Percentiles rank a stretch among this genome's conserved stretches.
These are phyloP conservation scores for Pseudogymnoascus sp. DNA, from an alignment of 2,329 filamentous ascomycete genomes.

Conservation along the genomic window DNA sequence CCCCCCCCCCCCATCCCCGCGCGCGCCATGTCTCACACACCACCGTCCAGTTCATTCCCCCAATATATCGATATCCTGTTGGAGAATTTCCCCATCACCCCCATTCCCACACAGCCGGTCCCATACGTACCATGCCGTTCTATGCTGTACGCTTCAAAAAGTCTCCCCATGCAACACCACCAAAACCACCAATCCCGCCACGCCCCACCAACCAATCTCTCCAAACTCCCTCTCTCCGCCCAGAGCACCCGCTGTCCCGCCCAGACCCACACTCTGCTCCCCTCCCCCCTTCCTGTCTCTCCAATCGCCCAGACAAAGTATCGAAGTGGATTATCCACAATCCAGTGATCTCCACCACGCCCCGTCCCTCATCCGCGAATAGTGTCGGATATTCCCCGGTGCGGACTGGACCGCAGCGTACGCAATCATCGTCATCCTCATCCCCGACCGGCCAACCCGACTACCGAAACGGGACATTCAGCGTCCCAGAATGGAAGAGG, in stretches of 20 bases:
- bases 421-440: background rate
- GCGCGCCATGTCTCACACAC: background rate
- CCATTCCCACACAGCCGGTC: background rate
- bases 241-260: background rate
- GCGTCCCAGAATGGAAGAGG: background rate
- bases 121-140: background rate
- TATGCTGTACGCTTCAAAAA: background rate
- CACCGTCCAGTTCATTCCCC: background rate
- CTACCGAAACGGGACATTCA: background rate
- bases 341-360: background rate
- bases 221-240: background rate
- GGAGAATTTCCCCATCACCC: background rate
- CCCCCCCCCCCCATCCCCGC: too few species aligned
- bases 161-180: background rate
- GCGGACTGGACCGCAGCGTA: conserved; percentile 3
- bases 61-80: background rate
- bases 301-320: background rate
- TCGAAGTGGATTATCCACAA: background rate
- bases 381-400: conserved; percentile 1
- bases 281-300: background rate
- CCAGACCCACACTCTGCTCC: background rate
- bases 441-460: background rate
- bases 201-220: background rate
- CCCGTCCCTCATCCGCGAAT: conserved; percentile 3
- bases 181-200: background rate